Conservation (phyloP, 1,284 basidiomycete species). For the Cryptococcus deneoformans region DNA sequence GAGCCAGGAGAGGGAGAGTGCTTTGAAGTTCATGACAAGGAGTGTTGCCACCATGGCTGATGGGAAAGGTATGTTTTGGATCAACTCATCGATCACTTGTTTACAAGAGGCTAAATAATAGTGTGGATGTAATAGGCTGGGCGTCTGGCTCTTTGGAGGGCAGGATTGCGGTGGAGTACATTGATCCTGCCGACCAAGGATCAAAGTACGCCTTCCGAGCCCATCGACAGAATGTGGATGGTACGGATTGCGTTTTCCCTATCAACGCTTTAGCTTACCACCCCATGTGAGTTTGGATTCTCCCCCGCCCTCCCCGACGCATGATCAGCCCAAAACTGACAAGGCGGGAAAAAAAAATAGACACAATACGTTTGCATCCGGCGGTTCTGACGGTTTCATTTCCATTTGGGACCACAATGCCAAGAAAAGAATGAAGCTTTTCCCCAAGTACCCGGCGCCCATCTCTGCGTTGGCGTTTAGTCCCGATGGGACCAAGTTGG, state of each 20-base stretch:
- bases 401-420: constrained; percentile 97
- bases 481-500: constrained; percentile 74
- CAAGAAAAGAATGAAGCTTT: constrained; percentile 91
- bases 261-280: constrained; percentile 95
- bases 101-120: too few relatives aligned
- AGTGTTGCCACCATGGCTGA: constrained; percentile 87
- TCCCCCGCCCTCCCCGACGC: too few relatives aligned
- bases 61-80: constrained; percentile 65
- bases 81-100: constrained; percentile 2
- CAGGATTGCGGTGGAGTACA: constrained; percentile 95
- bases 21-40: constrained; percentile 92
- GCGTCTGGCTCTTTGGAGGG: constrained; percentile 94
- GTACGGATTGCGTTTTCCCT: constrained; percentile 97
- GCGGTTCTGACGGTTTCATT: constrained; percentile 85
- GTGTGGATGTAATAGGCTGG: constrained; percentile 61
- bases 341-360: constrained; percentile 47
- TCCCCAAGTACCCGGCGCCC: constrained; percentile 67
- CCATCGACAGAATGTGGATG: constrained; percentile 83
- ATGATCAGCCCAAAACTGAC: too few relatives aligned
- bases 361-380: constrained; percentile 91
- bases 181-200: constrained; percentile 75
- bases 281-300: constrained; percentile 60
- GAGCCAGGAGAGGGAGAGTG: constrained; percentile 82
- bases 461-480: constrained; percentile 77
- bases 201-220: constrained; percentile 99